Percentiles rank a stretch among this genome's conserved stretches.
Conservation (phyloP, 331 rosid genomes). For the Ulmus americana region DNA sequence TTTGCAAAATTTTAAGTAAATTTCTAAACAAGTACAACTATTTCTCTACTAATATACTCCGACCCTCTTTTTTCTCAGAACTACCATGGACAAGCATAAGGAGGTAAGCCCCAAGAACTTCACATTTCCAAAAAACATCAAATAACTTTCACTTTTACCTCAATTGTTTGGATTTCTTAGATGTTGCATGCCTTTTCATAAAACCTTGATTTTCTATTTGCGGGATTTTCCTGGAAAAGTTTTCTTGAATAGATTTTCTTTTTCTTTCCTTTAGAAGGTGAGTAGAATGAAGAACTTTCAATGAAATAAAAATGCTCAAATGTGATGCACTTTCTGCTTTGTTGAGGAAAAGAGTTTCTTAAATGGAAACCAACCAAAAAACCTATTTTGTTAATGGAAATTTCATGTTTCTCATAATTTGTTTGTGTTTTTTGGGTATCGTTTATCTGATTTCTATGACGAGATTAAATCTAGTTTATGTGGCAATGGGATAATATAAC, state of each 20-base stretch:
- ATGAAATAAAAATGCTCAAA: background rate
- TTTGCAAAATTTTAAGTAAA: background rate
- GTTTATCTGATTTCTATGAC: no score
- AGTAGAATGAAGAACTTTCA: background rate
- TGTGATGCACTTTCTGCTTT: no score
- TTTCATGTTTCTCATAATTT: no score
- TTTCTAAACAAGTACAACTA: constrained; percentile 11
- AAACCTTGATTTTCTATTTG: background rate
- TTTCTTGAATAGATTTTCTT: background rate
- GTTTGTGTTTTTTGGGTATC: no score
- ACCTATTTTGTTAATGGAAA: no score
- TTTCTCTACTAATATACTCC: background rate
- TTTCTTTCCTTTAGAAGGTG: background rate
- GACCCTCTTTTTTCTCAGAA: constrained; percentile 21
- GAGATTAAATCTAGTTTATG: no score
- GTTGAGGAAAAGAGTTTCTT: no score
- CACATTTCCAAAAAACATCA: background rate
- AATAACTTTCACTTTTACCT: background rate
- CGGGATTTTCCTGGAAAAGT: background rate
- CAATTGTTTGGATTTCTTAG: background rate
- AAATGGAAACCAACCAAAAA: no score
- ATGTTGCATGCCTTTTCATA: background rate
- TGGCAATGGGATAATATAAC: no score
- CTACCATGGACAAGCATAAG: constrained; percentile 34
- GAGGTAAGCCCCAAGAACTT: constrained; percentile 33